phyloP scores from a whole-genome alignment of 2,329 filamentous ascomycete genomes.

The Hypoxylon sp. region DNA sequence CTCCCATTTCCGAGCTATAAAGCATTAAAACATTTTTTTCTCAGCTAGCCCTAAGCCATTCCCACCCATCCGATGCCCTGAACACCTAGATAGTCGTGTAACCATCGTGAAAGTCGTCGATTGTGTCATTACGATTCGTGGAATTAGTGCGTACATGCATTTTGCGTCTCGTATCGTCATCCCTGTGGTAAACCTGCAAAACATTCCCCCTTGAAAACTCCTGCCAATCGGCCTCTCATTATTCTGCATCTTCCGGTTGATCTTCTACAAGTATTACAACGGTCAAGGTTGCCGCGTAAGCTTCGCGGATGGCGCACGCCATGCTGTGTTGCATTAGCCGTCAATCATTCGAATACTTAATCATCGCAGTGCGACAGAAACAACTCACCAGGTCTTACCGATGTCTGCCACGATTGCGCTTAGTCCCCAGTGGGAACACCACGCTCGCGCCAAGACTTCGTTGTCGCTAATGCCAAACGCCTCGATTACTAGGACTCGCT shows the following conservation, averaged over 20 bases:
- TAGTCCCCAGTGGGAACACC: constrained; percentile 83
- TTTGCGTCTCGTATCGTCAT: constrained; percentile 20
- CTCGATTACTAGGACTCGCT: constrained; percentile 79
- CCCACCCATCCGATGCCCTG: constrained; percentile 21
- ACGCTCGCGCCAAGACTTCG: constrained; percentile 81
- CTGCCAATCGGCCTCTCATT: constrained; percentile 28
- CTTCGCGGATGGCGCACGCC: constrained; percentile 81
- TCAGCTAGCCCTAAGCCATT: constrained; percentile 34
- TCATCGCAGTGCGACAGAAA: constrained; percentile 30
- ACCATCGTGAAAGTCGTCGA: constrained; percentile 43
- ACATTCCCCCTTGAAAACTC: constrained; percentile 28
- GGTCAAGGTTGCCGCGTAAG: constrained; percentile 79
- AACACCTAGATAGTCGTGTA: constrained; percentile 38
- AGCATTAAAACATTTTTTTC: constrained; percentile 15
- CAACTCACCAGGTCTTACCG: constrained; percentile 74
- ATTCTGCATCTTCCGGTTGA: constrained; percentile 58
- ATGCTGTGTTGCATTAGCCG: constrained; percentile 63
- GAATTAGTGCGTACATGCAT: constrained; percentile 20
- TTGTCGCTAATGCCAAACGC: constrained; percentile 81
- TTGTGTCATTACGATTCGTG: constrained; percentile 21
- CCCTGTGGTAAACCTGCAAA: constrained; percentile 21
- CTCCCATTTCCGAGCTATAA: constrained; percentile 32
- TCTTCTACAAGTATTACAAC: constrained; percentile 78
- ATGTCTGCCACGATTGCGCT: constrained; percentile 79
- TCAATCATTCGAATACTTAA: constrained; percentile 19